These are phyloP conservation scores for Cystobasidium pallidum DNA, from an alignment of 1,284 basidiomycete species.

Conservation along the genomic window DNA sequence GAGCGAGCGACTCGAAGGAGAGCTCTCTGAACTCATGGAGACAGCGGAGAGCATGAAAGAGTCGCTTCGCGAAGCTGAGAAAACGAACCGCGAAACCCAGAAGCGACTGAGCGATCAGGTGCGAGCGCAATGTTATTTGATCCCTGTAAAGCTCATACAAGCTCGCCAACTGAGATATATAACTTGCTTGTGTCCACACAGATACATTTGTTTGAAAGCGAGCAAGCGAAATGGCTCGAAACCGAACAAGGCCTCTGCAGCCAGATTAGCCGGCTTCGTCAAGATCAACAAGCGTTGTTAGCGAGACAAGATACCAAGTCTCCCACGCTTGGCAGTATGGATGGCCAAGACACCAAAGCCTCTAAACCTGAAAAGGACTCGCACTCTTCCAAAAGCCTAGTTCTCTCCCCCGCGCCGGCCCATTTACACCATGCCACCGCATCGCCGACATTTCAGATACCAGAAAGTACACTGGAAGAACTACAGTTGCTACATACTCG, in stretches of 20 bases:
- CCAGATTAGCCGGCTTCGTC: constrained; percentile 22
- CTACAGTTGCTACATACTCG: constrained; percentile 15
- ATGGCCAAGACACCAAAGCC: not conserved
- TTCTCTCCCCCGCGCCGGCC: constrained; percentile 19
- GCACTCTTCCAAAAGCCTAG: not conserved
- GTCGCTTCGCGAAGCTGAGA: constrained; percentile 48
- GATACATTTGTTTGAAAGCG: constrained; percentile 50
- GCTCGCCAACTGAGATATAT: too few relatives aligned
- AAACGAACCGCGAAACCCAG: constrained; percentile 46
- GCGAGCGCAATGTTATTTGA: not conserved
- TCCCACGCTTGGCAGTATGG: not conserved
- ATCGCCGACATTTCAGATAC: constrained; percentile 34
- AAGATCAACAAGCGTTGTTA: constrained; percentile 22
- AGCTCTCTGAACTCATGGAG: constrained; percentile 49
- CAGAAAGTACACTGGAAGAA: constrained; percentile 38
- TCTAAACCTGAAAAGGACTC: not conserved
- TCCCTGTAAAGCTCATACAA: too few relatives aligned
- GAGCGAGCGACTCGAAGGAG: constrained; percentile 47
- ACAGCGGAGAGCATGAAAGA: constrained; percentile 47
- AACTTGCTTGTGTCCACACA: constrained; percentile 20
- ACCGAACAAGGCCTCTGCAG: constrained; percentile 49
- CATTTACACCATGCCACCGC: constrained; percentile 13
- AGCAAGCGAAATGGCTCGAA: constrained; percentile 51
- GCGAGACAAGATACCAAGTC: not conserved
- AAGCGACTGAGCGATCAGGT: constrained; percentile 51